Evolutionary conservation across 768 basidiomycete genomes (phyloP).

Genomic region (Hygrophoropsis aurantiaca): DNA sequence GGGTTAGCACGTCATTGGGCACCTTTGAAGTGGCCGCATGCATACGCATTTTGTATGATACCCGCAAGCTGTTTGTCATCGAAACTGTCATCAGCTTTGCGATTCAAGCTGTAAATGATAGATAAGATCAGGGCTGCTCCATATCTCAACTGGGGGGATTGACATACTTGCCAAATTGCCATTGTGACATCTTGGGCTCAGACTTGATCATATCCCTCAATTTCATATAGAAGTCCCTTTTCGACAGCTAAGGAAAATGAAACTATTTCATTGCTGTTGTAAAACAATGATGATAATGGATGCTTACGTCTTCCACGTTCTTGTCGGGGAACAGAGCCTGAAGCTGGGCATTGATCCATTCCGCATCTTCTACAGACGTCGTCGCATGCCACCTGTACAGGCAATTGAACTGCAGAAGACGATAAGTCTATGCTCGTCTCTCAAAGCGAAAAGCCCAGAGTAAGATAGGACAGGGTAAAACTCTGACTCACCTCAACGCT

Average conservation of each 20-base stretch:
- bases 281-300: neutral
- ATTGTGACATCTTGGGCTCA: no score
- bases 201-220: no score
- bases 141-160: neutral
- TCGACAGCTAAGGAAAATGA: no score
- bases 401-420: slow-evolving; percentile 65
- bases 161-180: slow-evolving; percentile 58
- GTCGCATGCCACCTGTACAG: slow-evolving; percentile 87
- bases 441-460: neutral
- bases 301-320: slow-evolving; percentile 37
- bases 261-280: no score
- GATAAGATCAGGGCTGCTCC: slow-evolving; percentile 4
- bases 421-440: slow-evolving; percentile 4
- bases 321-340: slow-evolving; percentile 53
- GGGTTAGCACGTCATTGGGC: slow-evolving; percentile 1
- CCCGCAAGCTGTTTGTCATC: slow-evolving; percentile 70
- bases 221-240: slow-evolving; percentile 52
- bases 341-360: slow-evolving; percentile 60
- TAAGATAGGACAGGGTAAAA: neutral
- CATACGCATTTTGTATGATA: slow-evolving; percentile 67
- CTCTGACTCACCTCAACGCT: slow-evolving; percentile 66
- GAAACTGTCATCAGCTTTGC: slow-evolving; percentile 61
- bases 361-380: slow-evolving; percentile 67
- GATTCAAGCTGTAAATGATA: slow-evolving; percentile 46
- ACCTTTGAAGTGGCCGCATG: slow-evolving; percentile 9